phyloP scores from a whole-genome alignment of 2,329 filamentous ascomycete genomes.

The Penicillium digitatum region DNA sequence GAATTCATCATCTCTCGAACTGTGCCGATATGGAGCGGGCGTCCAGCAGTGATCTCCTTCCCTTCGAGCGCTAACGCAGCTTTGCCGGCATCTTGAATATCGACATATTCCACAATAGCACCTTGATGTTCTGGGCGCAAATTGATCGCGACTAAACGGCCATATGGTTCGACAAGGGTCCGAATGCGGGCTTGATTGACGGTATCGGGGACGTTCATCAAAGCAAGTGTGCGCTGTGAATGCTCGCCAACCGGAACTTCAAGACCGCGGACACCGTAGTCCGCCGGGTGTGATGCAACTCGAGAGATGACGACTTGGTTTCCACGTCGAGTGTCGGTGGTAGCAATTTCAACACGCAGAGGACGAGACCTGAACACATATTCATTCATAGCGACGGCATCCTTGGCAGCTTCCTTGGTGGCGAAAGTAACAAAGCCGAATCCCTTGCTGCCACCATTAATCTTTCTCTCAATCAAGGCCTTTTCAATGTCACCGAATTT shows the following conservation, averaged over 20 bases:
- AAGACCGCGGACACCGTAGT: conserved; percentile 39
- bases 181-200: conserved; percentile 82
- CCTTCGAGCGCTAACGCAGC: conserved; percentile 47
- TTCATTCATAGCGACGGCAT: conserved; percentile 65
- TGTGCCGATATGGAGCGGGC: conserved; percentile 47
- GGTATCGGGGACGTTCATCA: conserved; percentile 86
- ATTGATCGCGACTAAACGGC: conserved; percentile 68
- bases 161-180: conserved; percentile 66
- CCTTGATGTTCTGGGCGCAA: conserved; percentile 78
- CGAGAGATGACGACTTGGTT: conserved; percentile 46
- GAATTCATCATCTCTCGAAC: conserved; percentile 50
- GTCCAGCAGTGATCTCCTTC: conserved; percentile 43
- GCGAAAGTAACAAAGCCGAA: conserved; percentile 76
- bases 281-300: conserved; percentile 37
- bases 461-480: conserved; percentile 66
- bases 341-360: conserved; percentile 58
- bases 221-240: conserved; percentile 67
- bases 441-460: conserved; percentile 67
- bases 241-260: conserved; percentile 43
- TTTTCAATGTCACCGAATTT: conserved; percentile 72
- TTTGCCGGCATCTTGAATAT: conserved; percentile 66
- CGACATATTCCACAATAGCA: conserved; percentile 77
- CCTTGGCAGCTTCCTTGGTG: conserved; percentile 62
- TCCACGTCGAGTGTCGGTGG: conserved; percentile 42
- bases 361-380: conserved; percentile 65